Evolutionary conservation across 177 flowering plant species (phyloP).

Genomic region (Vitis hybrid): DNA sequence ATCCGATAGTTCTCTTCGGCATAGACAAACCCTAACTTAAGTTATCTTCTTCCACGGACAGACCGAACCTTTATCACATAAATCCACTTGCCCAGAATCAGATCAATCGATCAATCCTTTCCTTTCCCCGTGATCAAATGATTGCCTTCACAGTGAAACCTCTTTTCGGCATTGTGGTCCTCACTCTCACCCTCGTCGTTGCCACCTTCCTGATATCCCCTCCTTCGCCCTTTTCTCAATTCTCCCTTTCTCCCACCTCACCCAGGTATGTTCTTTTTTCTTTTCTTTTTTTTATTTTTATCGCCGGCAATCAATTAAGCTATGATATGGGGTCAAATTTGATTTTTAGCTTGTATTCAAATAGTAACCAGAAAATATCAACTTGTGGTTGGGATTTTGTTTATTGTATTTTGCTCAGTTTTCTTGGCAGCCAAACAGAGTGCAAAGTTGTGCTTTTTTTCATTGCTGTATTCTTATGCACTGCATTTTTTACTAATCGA

Average conservation of each 20-base stretch:
- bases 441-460: neutral
- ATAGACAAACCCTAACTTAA: no score
- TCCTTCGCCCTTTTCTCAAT: conserved; percentile 33
- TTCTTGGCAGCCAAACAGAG: neutral
- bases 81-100: no score
- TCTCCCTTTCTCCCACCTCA: conserved; percentile 19
- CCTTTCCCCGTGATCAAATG: conserved; percentile 21
- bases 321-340: neutral
- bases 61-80: no score
- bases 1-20: no score
- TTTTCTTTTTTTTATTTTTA: no score
- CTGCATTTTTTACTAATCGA: neutral
- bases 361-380: neutral
- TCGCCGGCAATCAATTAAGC: neutral
- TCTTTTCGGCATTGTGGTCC: conserved; percentile 34
- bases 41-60: no score
- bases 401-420: neutral
- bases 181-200: conserved; percentile 45
- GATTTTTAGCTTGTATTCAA: neutral
- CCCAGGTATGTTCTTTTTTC: conserved; percentile 26
- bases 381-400: neutral
- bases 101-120: no score
- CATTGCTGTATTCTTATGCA: neutral
- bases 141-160: conserved; percentile 45
- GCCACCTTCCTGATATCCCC: conserved; percentile 45